A percentile compares a stretch with the other conserved stretches of the same genome.
These are phyloP conservation scores for Streptanthus diversifolius DNA, from an alignment of 345 rosid genomes.

Conservation along the genomic window DNA sequence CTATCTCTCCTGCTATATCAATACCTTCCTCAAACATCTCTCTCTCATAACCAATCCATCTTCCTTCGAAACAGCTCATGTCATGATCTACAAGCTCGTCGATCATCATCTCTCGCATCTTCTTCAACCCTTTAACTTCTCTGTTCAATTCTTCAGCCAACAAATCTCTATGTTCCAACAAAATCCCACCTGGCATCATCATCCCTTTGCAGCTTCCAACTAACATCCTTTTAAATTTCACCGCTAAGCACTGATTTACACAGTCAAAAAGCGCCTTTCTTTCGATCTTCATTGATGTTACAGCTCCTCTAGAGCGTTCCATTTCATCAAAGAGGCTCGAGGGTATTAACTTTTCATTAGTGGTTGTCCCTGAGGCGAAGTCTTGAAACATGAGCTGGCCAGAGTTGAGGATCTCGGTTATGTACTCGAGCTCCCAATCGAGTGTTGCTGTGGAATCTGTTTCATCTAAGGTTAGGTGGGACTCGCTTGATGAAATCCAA, in stretches of 20 bases:
- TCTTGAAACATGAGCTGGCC: slow-evolving; percentile 67
- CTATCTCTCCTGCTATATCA: slow-evolving; percentile 57
- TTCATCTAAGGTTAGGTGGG: slow-evolving; percentile 34
- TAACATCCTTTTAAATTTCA: slow-evolving; percentile 48
- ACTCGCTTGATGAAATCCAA: slow-evolving; percentile 57
- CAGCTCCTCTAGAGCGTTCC: slow-evolving; percentile 43
- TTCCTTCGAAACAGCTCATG: slow-evolving; percentile 78
- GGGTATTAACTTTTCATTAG: slow-evolving; percentile 38
- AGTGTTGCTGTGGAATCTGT: slow-evolving; percentile 21
- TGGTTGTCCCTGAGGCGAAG: slow-evolving; percentile 47
- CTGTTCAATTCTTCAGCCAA: slow-evolving; percentile 68
- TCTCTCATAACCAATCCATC: slow-evolving; percentile 69
- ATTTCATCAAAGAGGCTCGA: slow-evolving; percentile 65
- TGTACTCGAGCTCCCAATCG: slow-evolving; percentile 64
- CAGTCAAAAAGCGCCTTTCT: slow-evolving; percentile 70
- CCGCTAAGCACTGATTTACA: slow-evolving; percentile 61
- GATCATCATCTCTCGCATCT: slow-evolving; percentile 75
- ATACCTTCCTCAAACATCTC: slow-evolving; percentile 59
- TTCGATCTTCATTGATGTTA: slow-evolving; percentile 39
- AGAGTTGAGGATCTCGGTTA: slow-evolving; percentile 53
- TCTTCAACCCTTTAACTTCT: slow-evolving; percentile 63
- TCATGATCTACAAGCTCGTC: slow-evolving; percentile 92
- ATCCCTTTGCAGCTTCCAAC: slow-evolving; percentile 60
- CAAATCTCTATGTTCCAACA: slow-evolving; percentile 49
- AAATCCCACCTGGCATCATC: slow-evolving; percentile 29